These are phyloP conservation scores for Gelatoporia subvermispora DNA, from an alignment of 768 basidiomycete species.

Conservation along the genomic window DNA sequence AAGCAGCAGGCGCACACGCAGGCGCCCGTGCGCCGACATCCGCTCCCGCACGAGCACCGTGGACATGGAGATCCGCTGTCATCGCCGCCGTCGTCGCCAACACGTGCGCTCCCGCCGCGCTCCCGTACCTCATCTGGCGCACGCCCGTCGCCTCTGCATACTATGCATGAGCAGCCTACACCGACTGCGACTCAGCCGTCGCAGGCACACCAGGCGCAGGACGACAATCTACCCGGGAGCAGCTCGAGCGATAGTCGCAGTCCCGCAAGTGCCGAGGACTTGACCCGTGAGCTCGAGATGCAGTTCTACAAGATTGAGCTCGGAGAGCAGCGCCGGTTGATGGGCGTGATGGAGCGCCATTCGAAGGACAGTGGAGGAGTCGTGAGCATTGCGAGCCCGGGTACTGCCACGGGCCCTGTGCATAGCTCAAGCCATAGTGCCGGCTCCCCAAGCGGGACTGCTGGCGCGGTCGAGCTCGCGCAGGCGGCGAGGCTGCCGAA, in stretches of 20 bases:
- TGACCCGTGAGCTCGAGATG: slow-evolving; percentile 72
- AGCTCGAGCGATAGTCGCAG: neutral
- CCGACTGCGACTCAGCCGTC: neutral
- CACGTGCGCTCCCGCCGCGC: neutral
- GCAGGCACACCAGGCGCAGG: neutral
- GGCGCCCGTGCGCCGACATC: too few relatives aligned
- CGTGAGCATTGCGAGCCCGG: slow-evolving; percentile 2
- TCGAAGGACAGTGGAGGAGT: slow-evolving; percentile 48
- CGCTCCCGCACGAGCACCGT: too few relatives aligned
- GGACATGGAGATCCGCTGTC: too few relatives aligned
- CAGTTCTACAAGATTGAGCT: slow-evolving; percentile 94
- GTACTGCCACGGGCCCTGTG: neutral
- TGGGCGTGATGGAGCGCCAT: slow-evolving; percentile 91
- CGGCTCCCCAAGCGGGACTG: slow-evolving; percentile 3
- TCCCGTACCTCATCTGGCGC: neutral
- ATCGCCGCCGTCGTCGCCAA: neutral
- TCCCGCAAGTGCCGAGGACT: slow-evolving; percentile 48
- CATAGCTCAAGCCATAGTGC: too few relatives aligned
- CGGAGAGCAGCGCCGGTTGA: slow-evolving; percentile 83
- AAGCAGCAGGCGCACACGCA: too few relatives aligned
- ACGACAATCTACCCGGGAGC: neutral
- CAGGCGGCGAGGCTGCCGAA: slow-evolving; percentile 8
- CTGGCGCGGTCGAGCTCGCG: neutral
- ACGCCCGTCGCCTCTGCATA: neutral
- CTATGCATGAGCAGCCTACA: neutral